Percentiles rank a stretch among this genome's conserved stretches.
Evolutionary conservation across 2,329 filamentous ascomycete genomes (phyloP).

Genomic region (Lachnellula arida): DNA sequence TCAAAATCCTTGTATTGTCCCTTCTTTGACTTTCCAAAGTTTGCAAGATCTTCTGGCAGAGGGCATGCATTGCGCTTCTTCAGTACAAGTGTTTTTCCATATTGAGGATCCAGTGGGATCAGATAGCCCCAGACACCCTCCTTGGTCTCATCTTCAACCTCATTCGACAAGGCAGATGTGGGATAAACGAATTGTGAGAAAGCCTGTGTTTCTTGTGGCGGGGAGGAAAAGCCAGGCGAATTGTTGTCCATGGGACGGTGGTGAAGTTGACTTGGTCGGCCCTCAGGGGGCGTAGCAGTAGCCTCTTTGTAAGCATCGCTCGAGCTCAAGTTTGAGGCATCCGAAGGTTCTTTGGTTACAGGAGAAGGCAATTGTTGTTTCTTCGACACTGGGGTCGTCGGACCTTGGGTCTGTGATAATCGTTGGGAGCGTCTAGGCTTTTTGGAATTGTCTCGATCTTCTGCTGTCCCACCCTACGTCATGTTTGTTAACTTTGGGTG

Average conservation of each 20-base stretch:
- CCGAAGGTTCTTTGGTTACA: conserved; percentile 64
- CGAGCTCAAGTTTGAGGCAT: conserved; percentile 46
- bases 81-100: conserved; percentile 67
- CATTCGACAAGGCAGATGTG: conserved; percentile 66
- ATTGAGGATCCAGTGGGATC: conserved; percentile 69
- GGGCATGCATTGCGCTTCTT: conserved; percentile 70
- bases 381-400: conserved; percentile 56
- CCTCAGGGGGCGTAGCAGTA: conserved; percentile 65
- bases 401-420: conserved; percentile 50
- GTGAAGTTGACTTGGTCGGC: conserved; percentile 48
- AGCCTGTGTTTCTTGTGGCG: conserved; percentile 71
- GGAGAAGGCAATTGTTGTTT: conserved; percentile 76
- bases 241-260: conserved; percentile 40
- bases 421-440: conserved; percentile 78
- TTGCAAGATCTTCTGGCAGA: conserved; percentile 44
- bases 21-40: conserved; percentile 37
- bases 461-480: conserved; percentile 17
- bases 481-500: conserved; percentile 17
- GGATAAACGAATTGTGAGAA: conserved; percentile 78
- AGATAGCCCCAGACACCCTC: conserved; percentile 91
- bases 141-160: conserved; percentile 75
- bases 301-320: conserved; percentile 58
- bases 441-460: conserved; percentile 49
- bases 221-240: conserved; percentile 42
- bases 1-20: conserved; percentile 43